Base-by-base conservation (phyloP, 2,329 filamentous ascomycete genomes). In the Salinomyces thailandicus region DNA sequence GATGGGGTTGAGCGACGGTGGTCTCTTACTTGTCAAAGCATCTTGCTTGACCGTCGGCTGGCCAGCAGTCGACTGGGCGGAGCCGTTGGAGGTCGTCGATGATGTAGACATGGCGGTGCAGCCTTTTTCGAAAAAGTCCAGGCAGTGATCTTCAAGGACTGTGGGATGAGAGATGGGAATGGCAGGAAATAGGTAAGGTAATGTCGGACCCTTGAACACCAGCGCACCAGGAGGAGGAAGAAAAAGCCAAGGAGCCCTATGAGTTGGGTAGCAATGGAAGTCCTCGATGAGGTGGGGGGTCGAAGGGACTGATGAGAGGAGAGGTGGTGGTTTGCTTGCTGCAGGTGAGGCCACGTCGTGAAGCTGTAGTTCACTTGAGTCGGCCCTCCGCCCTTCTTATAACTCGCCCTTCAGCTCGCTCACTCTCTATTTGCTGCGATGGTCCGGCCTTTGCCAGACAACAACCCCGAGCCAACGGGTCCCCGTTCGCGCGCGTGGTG, bases 31-130 rank as follows among this genome's bases (percentile, higher is more conserved):
- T 31, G 49, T 55, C 39, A 62, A 46, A 37, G 43, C 44, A 26
- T 57, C 55, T 39, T 59, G 55, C 39, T 57, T 53, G 9, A n/a
- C 22, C 28, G 53, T 49, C 35, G 49, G 44, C 26, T 38, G 34
- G n/a, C 27, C 30, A 3, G 37, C 24, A 29, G 35, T 24, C 13
- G 37, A 31, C 14, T 34, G 19, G 11, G 36, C 19, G 8, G 38
- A 35, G 18, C 19, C 39, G 20, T 43, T 43, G 24, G 42, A 44
- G 33, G 41, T 37, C 20, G 44, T 33, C 9, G 44, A 46, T 12
- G 41, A 26, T n/a, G 36, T 16, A 18, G 35, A 29, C 39, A 41
- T 38, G 35, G n/a, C 29, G 22, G 18, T 14, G 31, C 9, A n/a
- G 22, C 22, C n/a, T n/a, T n/a, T 14, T 24, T 24, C n/a, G 20